A percentile compares a stretch with the other conserved stretches of the same genome.
Evolutionary conservation across 768 basidiomycete genomes (phyloP).

Genomic region (Clitopilus passeckerianus): DNA sequence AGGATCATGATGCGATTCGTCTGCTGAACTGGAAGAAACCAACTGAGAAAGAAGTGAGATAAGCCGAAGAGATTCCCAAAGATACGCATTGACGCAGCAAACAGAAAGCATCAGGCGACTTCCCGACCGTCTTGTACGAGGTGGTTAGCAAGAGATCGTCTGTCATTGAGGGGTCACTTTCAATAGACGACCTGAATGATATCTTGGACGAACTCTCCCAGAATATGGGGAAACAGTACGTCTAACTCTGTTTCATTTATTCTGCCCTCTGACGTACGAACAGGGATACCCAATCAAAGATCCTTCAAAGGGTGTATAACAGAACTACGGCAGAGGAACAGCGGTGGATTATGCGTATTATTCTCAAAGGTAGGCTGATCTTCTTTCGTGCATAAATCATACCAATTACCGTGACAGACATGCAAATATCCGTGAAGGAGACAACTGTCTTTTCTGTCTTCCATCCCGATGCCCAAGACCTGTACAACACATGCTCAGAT

Average conservation of each 20-base stretch:
- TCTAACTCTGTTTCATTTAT: not conserved
- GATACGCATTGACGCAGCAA: not conserved
- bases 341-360: constrained; percentile 93
- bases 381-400: not conserved
- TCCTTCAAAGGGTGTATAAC: constrained; percentile 75
- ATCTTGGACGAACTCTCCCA: constrained; percentile 74
- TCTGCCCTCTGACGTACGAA: constrained; percentile 6
- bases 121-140: constrained; percentile 81
- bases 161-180: constrained; percentile 66
- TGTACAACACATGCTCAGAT: constrained; percentile 97
- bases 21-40: constrained; percentile 91
- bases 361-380: constrained; percentile 71
- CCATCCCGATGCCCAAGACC: constrained; percentile 89
- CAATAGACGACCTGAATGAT: constrained; percentile 81
- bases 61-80: not conserved
- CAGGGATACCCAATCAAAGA: constrained; percentile 72
- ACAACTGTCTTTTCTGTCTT: constrained; percentile 88
- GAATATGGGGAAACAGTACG: constrained; percentile 70
- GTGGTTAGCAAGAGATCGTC: constrained; percentile 83
- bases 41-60: constrained; percentile 51
- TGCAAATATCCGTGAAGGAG: constrained; percentile 91
- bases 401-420: constrained; percentile 44
- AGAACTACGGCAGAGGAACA: constrained; percentile 84
- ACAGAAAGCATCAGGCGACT: constrained; percentile 78
- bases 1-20: constrained; percentile 76